Conservation (phyloP, 2,329 filamentous ascomycete genomes). For the Aulographum hederae region DNA sequence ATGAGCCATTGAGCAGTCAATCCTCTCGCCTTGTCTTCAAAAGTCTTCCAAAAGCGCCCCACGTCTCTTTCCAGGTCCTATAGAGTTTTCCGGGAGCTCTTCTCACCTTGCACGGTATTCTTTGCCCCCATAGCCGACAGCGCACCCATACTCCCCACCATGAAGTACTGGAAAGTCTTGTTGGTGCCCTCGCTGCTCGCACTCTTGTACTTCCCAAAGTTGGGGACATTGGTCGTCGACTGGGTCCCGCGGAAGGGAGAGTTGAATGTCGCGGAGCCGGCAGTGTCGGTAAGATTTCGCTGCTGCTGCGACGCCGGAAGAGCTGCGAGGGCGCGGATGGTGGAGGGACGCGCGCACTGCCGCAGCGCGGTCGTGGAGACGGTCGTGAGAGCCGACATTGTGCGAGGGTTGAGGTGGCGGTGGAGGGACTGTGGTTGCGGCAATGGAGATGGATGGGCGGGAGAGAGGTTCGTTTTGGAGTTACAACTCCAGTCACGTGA, state of each 20-base stretch:
- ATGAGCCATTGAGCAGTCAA: conserved; percentile 12
- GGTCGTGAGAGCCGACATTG: too few species aligned
- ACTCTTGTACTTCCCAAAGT: conserved; percentile 76
- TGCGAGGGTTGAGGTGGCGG: too few species aligned
- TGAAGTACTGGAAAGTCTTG: conserved; percentile 92
- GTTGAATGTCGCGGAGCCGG: conserved; percentile 23
- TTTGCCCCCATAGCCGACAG: conserved; percentile 87
- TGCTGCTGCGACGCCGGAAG: conserved; percentile 20
- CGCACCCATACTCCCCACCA: conserved; percentile 90
- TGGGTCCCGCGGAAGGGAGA: conserved; percentile 36
- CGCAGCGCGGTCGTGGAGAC: too few species aligned
- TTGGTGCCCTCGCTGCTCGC: conserved; percentile 50
- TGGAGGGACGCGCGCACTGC: conserved; percentile 21
- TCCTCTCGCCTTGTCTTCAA: conserved; percentile 1
- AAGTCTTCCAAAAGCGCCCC: not conserved
- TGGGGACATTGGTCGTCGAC: conserved; percentile 56
- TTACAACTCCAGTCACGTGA: too few species aligned
- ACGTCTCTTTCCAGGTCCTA: conserved; percentile 6
- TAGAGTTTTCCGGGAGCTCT: too few species aligned
- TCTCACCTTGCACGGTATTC: conserved; percentile 89
- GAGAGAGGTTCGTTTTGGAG: too few species aligned
- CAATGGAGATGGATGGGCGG: too few species aligned
- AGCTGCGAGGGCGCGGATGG: conserved; percentile 24
- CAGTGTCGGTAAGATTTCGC: conserved; percentile 20
- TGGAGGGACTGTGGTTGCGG: too few species aligned